phyloP scores from a whole-genome alignment of 2,329 filamentous ascomycete species.

The Cercospora janseana region DNA sequence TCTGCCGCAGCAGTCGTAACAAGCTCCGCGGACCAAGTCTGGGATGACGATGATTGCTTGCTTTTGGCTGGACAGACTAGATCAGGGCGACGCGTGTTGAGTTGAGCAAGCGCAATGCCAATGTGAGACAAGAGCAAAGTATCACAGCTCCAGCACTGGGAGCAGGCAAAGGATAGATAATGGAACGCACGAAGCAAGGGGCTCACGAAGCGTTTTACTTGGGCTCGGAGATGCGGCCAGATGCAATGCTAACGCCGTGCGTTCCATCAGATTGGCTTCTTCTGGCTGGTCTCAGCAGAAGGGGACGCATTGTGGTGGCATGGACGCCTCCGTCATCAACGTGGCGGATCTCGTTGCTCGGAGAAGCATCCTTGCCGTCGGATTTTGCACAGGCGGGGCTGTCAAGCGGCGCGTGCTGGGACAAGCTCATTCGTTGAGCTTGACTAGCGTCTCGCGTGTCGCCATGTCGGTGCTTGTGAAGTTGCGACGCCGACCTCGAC shows the following conservation, averaged over 20 bases:
- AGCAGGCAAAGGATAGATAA: neutral
- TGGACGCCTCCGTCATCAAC: neutral
- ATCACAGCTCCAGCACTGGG: neutral
- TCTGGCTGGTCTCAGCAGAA: neutral
- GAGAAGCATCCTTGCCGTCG: constrained; percentile 1
- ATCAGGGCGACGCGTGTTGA: too few species aligned
- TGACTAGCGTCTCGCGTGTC: too few species aligned
- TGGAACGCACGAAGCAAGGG: constrained; percentile 1
- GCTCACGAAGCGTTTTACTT: neutral
- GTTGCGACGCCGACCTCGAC: too few species aligned
- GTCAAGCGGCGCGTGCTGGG: neutral
- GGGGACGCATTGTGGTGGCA: too few species aligned
- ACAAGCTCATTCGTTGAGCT: constrained; percentile 2
- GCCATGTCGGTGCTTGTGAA: too few species aligned
- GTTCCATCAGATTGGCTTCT: neutral
- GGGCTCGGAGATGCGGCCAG: neutral
- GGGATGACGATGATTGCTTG: too few species aligned
- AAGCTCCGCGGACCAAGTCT: too few species aligned
- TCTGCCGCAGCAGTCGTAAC: too few species aligned
- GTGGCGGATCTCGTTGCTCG: constrained; percentile 3
- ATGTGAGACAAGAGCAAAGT: too few species aligned
- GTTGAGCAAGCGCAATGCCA: too few species aligned
- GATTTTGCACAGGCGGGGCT: neutral
- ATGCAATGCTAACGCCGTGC: neutral
- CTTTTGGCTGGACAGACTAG: too few species aligned